Conservation (phyloP, 805 yeast species). For the Tetrapisispora arboricola region DNA sequence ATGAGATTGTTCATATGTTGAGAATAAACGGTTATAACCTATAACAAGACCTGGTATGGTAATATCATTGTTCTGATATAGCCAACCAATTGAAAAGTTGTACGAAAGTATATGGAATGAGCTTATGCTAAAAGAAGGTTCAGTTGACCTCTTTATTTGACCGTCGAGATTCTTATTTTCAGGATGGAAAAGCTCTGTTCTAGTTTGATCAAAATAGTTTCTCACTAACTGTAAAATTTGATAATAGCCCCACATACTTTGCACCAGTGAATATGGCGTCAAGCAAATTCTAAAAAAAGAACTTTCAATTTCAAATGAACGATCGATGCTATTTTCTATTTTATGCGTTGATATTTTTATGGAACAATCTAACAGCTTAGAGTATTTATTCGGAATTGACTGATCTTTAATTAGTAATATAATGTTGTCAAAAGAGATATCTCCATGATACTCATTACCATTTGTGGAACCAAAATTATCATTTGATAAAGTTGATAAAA, state of each 20-base stretch:
- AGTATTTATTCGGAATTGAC: slow-evolving; percentile 29
- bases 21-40: slow-evolving; percentile 68
- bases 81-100: slow-evolving; percentile 70
- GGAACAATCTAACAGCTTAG: slow-evolving; percentile 39
- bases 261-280: slow-evolving; percentile 40
- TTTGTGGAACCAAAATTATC: slow-evolving; percentile 5
- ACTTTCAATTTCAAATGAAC: slow-evolving; percentile 48
- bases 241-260: slow-evolving; percentile 28
- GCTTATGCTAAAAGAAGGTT: slow-evolving; percentile 26
- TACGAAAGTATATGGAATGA: slow-evolving; percentile 51
- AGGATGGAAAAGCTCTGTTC: neutral
- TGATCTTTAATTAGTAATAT: slow-evolving; percentile 24
- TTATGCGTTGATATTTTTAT: slow-evolving; percentile 35
- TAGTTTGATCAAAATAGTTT: slow-evolving; percentile 13
- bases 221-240: slow-evolving; percentile 10
- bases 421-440: slow-evolving; percentile 22
- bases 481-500: slow-evolving; percentile 14
- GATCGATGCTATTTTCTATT: slow-evolving; percentile 22
- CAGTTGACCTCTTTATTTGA: neutral
- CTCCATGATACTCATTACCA: slow-evolving; percentile 16
- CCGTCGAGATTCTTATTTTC: neutral
- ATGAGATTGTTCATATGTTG: slow-evolving; percentile 46
- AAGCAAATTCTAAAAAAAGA: slow-evolving; percentile 48
- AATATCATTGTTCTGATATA: slow-evolving; percentile 39
- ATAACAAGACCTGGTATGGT: slow-evolving; percentile 59